phyloP scores from a whole-genome alignment of 225 moss, liverwort and hornwort genomes.

The Ulota crispa region DNA sequence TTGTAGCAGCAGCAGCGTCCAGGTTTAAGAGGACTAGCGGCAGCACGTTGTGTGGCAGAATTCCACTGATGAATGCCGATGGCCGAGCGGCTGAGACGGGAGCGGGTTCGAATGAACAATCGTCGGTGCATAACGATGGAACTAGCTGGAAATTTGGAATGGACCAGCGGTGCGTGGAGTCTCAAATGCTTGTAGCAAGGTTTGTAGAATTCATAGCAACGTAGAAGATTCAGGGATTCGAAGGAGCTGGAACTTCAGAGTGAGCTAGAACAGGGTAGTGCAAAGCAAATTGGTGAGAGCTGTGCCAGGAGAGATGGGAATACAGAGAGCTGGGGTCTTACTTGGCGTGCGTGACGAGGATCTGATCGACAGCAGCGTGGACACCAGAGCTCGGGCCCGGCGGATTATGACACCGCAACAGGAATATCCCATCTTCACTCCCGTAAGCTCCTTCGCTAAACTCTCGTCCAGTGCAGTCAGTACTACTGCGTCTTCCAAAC shows the following conservation, averaged over 20 bases:
- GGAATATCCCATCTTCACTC: conserved; percentile 62
- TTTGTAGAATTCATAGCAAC: background rate
- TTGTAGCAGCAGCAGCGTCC: background rate
- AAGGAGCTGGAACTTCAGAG: background rate
- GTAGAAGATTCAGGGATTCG: background rate
- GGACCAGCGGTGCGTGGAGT: background rate
- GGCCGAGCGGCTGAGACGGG: background rate
- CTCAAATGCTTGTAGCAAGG: background rate
- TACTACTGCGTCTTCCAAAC: background rate
- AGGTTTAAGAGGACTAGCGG: background rate
- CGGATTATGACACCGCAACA: conserved; percentile 36
- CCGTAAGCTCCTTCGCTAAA: conserved; percentile 33
- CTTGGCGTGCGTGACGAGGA: conserved; percentile 35
- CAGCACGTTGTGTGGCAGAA: background rate
- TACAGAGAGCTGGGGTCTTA: conserved; percentile 32
- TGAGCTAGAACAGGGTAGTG: background rate
- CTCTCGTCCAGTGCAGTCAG: background rate
- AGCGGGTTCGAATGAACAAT: background rate
- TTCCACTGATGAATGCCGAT: background rate
- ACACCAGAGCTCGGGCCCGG: conserved; percentile 27
- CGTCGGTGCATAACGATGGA: background rate
- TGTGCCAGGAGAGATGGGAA: conserved; percentile 27
- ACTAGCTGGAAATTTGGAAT: background rate
- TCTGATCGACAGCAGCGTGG: conserved; percentile 21
- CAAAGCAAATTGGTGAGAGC: background rate